A percentile compares a stretch with the other conserved stretches of the same genome.
Evolutionary conservation across 2,329 filamentous ascomycete genomes (phyloP).

Genomic region (Xylaria arbuscula): DNA sequence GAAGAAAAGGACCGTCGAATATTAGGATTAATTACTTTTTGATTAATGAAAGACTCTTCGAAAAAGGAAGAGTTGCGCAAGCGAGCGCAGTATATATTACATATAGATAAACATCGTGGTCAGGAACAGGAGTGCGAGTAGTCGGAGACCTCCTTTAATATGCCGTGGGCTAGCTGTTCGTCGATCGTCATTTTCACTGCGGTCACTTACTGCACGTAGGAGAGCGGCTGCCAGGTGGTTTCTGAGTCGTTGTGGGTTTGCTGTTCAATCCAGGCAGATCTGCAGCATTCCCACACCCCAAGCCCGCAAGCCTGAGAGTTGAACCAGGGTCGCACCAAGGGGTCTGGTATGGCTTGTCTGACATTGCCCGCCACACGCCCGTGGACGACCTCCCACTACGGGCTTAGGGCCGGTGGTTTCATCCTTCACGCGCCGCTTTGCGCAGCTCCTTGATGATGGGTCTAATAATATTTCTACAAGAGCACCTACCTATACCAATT

Average conservation of each 20-base stretch:
- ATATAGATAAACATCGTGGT: slow-evolving; percentile 26
- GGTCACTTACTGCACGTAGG: slow-evolving; percentile 22
- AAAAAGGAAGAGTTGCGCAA: slow-evolving; percentile 33
- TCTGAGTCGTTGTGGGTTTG: slow-evolving; percentile 33
- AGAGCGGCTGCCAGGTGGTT: slow-evolving; percentile 27
- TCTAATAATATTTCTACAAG: slow-evolving; percentile 14
- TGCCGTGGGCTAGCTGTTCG: slow-evolving; percentile 35
- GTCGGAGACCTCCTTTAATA: slow-evolving; percentile 37
- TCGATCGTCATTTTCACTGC: slow-evolving; percentile 47
- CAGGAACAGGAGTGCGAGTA: slow-evolving; percentile 31
- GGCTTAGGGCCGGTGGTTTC: slow-evolving; percentile 29
- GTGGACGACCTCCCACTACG: slow-evolving; percentile 25
- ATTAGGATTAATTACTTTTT: slow-evolving; percentile 40
- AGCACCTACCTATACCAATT: not conserved
- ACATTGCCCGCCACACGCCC: slow-evolving; percentile 22
- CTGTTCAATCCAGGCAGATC: slow-evolving; percentile 31
- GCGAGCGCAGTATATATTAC: slow-evolving; percentile 23
- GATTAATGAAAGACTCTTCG: slow-evolving; percentile 25
- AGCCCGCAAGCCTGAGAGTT: slow-evolving; percentile 9
- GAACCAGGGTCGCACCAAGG: slow-evolving; percentile 15
- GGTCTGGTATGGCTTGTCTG: slow-evolving; percentile 31
- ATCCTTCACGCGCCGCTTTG: slow-evolving; percentile 19
- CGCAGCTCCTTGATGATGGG: not conserved
- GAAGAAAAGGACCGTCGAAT: slow-evolving; percentile 18
- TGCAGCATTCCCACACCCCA: slow-evolving; percentile 33